Conservation (phyloP, 495 filamentous ascomycete species). For the Penicillium taxi region DNA sequence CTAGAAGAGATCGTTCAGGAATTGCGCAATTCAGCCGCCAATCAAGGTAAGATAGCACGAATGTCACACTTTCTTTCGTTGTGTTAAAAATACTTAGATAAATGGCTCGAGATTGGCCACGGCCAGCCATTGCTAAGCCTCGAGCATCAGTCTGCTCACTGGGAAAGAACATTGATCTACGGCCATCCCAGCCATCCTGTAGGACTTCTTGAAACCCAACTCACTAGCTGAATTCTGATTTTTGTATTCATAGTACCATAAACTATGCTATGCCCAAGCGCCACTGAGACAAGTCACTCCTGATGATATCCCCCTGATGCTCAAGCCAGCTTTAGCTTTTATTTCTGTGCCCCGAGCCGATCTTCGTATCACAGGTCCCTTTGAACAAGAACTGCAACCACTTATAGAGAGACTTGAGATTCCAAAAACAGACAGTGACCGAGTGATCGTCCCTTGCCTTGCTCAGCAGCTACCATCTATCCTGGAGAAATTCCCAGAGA, state of each 20-base stretch:
- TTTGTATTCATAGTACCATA: slow-evolving; percentile 9
- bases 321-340: slow-evolving; percentile 9
- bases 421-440: neutral
- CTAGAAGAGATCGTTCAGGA: slow-evolving; percentile 2
- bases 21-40: slow-evolving; percentile 3
- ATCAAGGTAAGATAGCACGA: slow-evolving; percentile 4
- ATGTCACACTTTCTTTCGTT: neutral
- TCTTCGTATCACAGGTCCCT: slow-evolving; percentile 3
- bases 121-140: neutral
- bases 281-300: slow-evolving; percentile 6
- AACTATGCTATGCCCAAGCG: slow-evolving; percentile 10
- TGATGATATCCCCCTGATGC: slow-evolving; percentile 9
- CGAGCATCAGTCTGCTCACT: slow-evolving; percentile 1
- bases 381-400: slow-evolving; percentile 6
- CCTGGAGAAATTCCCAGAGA: slow-evolving; percentile 8
- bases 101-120: slow-evolving; percentile 1
- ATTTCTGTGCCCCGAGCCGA: slow-evolving; percentile 9
- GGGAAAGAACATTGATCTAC: slow-evolving; percentile 15
- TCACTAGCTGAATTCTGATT: slow-evolving; percentile 1
- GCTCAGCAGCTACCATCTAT: slow-evolving; percentile 12
- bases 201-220: neutral
- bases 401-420: slow-evolving; percentile 8
- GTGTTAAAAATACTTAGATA: neutral
- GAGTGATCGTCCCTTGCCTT: slow-evolving; percentile 14
- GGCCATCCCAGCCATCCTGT: slow-evolving; percentile 23